These are phyloP conservation scores for Fusarium sp. DNA, from an alignment of 2,329 filamentous ascomycete genomes.

Conservation along the genomic window DNA sequence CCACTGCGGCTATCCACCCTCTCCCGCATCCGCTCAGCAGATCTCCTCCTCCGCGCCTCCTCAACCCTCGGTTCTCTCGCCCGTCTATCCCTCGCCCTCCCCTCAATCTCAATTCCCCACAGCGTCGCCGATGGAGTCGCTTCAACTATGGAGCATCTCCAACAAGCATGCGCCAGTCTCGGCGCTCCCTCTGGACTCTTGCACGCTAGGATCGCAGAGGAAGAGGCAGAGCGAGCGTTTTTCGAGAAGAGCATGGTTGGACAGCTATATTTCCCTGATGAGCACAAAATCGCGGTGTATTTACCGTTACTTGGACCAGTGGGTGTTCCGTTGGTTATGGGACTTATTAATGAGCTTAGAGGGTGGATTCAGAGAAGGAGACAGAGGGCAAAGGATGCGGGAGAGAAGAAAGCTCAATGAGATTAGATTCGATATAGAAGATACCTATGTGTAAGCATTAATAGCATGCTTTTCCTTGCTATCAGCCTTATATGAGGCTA, in stretches of 20 bases:
- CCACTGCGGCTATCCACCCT: slow-evolving; percentile 86
- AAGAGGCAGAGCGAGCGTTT: slow-evolving; percentile 90
- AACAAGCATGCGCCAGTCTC: slow-evolving; percentile 77
- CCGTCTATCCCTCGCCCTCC: slow-evolving; percentile 81
- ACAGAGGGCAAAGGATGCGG: slow-evolving; percentile 52
- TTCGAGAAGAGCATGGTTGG: slow-evolving; percentile 99
- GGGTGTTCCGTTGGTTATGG: slow-evolving; percentile 87
- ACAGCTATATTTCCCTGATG: slow-evolving; percentile 97
- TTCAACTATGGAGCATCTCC: slow-evolving; percentile 79
- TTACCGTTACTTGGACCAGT: slow-evolving; percentile 89
- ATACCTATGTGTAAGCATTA: slow-evolving; percentile 26
- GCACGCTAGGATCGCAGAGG: slow-evolving; percentile 84
- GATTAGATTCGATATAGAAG: not conserved
- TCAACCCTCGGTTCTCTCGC: slow-evolving; percentile 94
- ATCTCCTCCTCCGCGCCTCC: slow-evolving; percentile 86
- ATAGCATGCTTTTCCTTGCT: not conserved
- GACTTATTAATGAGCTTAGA: slow-evolving; percentile 81
- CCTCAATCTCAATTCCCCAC: slow-evolving; percentile 88
- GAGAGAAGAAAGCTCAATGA: slow-evolving; percentile 50
- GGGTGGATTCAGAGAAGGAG: slow-evolving; percentile 61
- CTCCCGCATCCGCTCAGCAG: slow-evolving; percentile 83
- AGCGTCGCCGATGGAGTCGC: slow-evolving; percentile 87
- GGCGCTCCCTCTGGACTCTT: slow-evolving; percentile 72
- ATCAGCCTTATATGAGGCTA: not conserved
- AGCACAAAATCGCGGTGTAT: slow-evolving; percentile 98